These are phyloP conservation scores for Auricularia sp. DNA, from an alignment of 768 basidiomycete species.

Conservation along the genomic window DNA sequence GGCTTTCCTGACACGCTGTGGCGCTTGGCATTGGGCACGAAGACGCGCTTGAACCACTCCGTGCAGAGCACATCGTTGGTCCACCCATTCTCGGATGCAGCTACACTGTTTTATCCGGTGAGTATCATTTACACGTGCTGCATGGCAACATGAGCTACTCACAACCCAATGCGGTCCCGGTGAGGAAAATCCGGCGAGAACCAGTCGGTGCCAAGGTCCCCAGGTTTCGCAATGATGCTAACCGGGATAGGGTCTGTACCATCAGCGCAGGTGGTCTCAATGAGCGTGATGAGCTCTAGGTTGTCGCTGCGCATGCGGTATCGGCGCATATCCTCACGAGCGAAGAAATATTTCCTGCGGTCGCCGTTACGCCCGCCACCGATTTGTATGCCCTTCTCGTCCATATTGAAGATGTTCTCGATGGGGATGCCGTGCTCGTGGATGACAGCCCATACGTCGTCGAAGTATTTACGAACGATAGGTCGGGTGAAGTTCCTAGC, in stretches of 20 bases:
- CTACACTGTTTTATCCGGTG: conserved; percentile 18
- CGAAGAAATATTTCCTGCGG: conserved; percentile 11
- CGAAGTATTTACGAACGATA: conserved; percentile 1
- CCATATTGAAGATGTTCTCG: conserved; percentile 9
- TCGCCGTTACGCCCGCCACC: conserved; percentile 10
- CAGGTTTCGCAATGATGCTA: not conserved
- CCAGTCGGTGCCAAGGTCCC: conserved; percentile 12
- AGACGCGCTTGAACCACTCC: conserved; percentile 31
- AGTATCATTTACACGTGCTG: not conserved
- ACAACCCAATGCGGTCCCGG: conserved; percentile 11
- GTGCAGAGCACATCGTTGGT: conserved; percentile 26
- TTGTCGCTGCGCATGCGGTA: conserved; percentile 23
- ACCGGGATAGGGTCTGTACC: conserved; percentile 14
- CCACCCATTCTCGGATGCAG: conserved; percentile 32
- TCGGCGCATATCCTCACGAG: conserved; percentile 10
- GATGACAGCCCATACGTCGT: not conserved
- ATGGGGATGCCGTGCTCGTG: conserved; percentile 6
- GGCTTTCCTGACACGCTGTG: conserved; percentile 19
- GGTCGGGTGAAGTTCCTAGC: conserved; percentile 4
- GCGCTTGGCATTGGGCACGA: conserved; percentile 27
- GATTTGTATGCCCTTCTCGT: conserved; percentile 8
- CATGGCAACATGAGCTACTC: not conserved
- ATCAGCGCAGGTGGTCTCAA: conserved; percentile 36
- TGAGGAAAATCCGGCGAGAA: conserved; percentile 18
- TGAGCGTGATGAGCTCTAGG: conserved; percentile 36